These are phyloP conservation scores for Hsuehochloa calcarea DNA, from an alignment of 176 grass and related monocot genomes.

Conservation along the genomic window DNA sequence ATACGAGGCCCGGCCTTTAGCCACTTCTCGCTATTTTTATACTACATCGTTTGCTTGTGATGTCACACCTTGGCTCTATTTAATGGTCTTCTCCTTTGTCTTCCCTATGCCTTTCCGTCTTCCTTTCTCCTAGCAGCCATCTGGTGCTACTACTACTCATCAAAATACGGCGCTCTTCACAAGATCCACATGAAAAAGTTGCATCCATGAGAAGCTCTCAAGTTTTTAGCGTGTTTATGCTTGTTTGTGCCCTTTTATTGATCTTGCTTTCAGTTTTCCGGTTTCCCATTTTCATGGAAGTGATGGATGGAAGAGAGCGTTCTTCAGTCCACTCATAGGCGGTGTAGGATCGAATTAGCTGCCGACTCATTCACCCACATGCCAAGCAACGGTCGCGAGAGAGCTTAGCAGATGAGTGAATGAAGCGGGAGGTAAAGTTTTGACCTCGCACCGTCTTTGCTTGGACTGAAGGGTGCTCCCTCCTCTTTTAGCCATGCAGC, in stretches of 20 bases:
- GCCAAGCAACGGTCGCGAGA: conserved; percentile 42
- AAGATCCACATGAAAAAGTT: conserved; percentile 29
- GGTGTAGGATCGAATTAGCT: conserved; percentile 76
- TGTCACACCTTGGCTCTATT: conserved; percentile 53
- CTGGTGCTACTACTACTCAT: background rate
- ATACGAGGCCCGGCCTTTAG: background rate
- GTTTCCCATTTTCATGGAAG: conserved; percentile 1
- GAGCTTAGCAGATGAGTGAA: conserved; percentile 86
- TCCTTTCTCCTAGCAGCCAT: conserved; percentile 13
- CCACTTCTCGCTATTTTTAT: conserved; percentile 20
- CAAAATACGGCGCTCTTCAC: background rate
- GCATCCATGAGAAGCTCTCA: background rate
- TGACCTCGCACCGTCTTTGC: conserved; percentile 62
- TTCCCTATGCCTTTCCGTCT: conserved; percentile 28
- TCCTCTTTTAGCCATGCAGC: conserved; percentile 40
- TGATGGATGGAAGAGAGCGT: conserved; percentile 70
- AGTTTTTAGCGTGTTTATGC: background rate
- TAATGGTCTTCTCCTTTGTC: conserved; percentile 37
- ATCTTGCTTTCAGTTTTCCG: background rate
- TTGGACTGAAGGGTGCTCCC: conserved; percentile 99
- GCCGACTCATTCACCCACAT: conserved; percentile 96
- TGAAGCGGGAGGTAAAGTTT: conserved; percentile 89
- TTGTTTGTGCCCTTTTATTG: background rate
- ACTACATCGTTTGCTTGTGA: conserved; percentile 16
- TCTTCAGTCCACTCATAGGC: conserved; percentile 87